Percentiles rank a stretch among this genome's conserved stretches.
These are phyloP conservation scores for Aspergillus panamensis DNA, from an alignment of 495 filamentous ascomycete species.

Conservation along the genomic window DNA sequence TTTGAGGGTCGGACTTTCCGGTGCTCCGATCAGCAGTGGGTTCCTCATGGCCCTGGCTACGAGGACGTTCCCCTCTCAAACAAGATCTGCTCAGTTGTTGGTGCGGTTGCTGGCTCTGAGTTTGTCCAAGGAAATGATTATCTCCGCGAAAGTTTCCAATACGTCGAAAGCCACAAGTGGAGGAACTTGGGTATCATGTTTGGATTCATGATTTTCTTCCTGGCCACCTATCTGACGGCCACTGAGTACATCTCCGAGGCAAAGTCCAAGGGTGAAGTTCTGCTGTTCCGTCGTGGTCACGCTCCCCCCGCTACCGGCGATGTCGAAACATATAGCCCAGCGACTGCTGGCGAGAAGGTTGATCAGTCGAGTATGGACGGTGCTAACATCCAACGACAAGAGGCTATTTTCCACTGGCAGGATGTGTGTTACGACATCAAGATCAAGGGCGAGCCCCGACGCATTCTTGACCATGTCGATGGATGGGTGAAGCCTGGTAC, in stretches of 20 bases:
- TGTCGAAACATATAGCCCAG: conserved; percentile 30
- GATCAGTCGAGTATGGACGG: conserved; percentile 35
- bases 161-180: conserved; percentile 59
- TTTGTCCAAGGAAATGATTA: conserved; percentile 51
- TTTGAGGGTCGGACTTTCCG: conserved; percentile 53
- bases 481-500: conserved; percentile 66
- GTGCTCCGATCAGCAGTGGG: conserved; percentile 42
- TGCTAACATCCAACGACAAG: conserved; percentile 54
- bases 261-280: conserved; percentile 51
- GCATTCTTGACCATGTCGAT: conserved; percentile 59
- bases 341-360: conserved; percentile 37
- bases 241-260: conserved; percentile 49
- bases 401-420: conserved; percentile 77
- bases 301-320: conserved; percentile 29
- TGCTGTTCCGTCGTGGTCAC: conserved; percentile 50
- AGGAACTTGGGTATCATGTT: conserved; percentile 67
- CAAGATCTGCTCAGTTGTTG: conserved; percentile 52
- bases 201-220: conserved; percentile 63
- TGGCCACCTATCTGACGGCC: conserved; percentile 42
- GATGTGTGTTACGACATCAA: conserved; percentile 71
- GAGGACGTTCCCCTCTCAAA: conserved; percentile 10
- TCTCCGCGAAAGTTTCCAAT: conserved; percentile 52
- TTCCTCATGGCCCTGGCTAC: conserved; percentile 44
- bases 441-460: conserved; percentile 55
- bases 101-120: conserved; percentile 46